Conservation (phyloP, 345 rosid species). For the Linum tenue region DNA sequence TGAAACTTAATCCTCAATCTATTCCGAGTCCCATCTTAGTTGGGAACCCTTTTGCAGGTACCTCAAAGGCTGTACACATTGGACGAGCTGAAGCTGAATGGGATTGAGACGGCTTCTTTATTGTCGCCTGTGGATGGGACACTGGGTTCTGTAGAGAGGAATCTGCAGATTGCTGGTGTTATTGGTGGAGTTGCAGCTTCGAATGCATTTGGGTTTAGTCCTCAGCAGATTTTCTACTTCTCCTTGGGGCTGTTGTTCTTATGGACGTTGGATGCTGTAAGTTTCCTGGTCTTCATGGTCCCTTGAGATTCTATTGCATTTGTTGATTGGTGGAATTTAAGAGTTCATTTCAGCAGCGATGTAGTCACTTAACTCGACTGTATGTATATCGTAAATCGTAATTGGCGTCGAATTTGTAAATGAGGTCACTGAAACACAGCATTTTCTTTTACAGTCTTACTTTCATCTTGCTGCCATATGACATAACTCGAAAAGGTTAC, state of each 20-base stretch:
- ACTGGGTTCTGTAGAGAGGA: conserved; percentile 68
- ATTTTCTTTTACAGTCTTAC: too few species aligned
- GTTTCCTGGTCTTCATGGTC: not conserved
- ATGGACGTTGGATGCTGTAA: conserved; percentile 75
- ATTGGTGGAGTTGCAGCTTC: conserved; percentile 56
- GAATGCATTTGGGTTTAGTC: conserved; percentile 43
- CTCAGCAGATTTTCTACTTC: conserved; percentile 53
- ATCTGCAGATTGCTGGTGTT: conserved; percentile 56
- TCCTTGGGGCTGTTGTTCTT: conserved; percentile 59
- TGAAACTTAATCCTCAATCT: not conserved
- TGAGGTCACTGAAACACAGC: too few species aligned
- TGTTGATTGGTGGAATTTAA: too few species aligned
- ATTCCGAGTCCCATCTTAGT: not conserved
- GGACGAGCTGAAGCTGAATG: conserved; percentile 77
- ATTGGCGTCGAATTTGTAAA: too few species aligned
- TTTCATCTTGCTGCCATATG: too few species aligned
- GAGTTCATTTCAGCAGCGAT: too few species aligned
- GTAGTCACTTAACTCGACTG: too few species aligned
- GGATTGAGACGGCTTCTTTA: conserved; percentile 58
- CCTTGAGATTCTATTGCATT: not conserved
- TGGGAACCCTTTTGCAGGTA: conserved; percentile 25
- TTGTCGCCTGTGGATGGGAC: conserved; percentile 74
- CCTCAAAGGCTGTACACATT: conserved; percentile 82
- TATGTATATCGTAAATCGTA: too few species aligned
- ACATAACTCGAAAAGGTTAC: too few species aligned